Evolutionary conservation across 2,329 filamentous ascomycete species (phyloP), one percentile per base, ranked within the genome.

Genomic region (Apiospora rasikravindrae): DNA sequence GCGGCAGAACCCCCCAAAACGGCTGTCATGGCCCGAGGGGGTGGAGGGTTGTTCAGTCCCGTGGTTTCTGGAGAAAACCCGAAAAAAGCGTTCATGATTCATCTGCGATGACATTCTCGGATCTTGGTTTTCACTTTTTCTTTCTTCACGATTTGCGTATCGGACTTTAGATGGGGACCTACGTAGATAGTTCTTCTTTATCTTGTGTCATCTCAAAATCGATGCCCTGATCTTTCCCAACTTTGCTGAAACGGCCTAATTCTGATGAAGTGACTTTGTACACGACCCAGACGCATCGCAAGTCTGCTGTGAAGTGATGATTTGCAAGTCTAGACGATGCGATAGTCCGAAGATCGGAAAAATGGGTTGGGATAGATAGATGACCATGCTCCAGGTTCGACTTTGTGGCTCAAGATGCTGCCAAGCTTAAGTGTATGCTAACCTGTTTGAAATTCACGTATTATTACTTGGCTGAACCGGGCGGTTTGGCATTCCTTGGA

Each of bases 41-140:
- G 14, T 19, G 33, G 33, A 61, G 19, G 33, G 19, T 24, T 64
- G n/a, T n/a, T n/a, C 22, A 37, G 57, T 64, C 57, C 33, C 22
- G 57, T 40, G 57, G 57, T 69, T 49, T 49, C 33, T n/a, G 22
- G 37, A 69, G 67, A 24, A 69, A 49, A 22, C 57, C 53, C 53
- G 19, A n/a, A 14, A 67, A 69, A 69, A 69, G 67, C 57, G 40
- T 40, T 40, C 33, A 64, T 64, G 29, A 64, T 64, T 40, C 67
- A 69, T 49, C 67, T 69, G 67, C 67, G 67, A 69, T 69, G 67
- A 49, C 16, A 49, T 69, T 69, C 33, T 49, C 24, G 26, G n/a
- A 49, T n/a, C 44, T 49, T 69, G 29, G 49, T 49, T 69, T 49
- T 13, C 16, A 10, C 7, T 10, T 33, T 22, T 1, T 37, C 24